Conservation (phyloP, 257 asterid genomes). For the Rehmannia glutinosa region DNA sequence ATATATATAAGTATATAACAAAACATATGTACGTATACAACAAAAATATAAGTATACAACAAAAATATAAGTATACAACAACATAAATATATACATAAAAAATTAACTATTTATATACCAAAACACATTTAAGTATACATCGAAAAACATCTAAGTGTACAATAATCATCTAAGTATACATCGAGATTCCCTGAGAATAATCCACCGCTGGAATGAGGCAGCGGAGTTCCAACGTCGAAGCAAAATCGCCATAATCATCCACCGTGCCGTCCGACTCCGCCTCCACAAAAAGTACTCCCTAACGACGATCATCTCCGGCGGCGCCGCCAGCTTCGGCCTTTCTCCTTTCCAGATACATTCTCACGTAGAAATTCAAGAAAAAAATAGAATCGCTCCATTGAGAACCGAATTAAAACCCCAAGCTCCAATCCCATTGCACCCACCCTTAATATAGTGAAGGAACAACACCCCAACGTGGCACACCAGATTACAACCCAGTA, state of each 20-base stretch:
- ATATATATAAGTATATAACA: no score
- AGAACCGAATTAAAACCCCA: slow-evolving; percentile 74
- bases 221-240: slow-evolving; percentile 80
- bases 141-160: no score
- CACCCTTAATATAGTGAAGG: slow-evolving; percentile 62
- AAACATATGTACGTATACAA: no score
- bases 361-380: slow-evolving; percentile 66
- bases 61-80: no score
- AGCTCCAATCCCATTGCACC: slow-evolving; percentile 81
- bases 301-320: not conserved
- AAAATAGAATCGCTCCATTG: slow-evolving; percentile 55
- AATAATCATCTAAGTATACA: slow-evolving; percentile 20
- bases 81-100: no score
- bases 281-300: slow-evolving; percentile 65
- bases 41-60: no score
- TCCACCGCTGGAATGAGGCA: slow-evolving; percentile 84
- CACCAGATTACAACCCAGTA: no score
- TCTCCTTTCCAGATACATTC: slow-evolving; percentile 29
- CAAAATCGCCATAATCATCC: slow-evolving; percentile 79
- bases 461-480: slow-evolving; percentile 62
- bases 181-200: slow-evolving; percentile 55
- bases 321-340: not conserved
- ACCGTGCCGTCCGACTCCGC: slow-evolving; percentile 66
- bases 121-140: no score
- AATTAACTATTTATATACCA: no score